These are phyloP conservation scores for Mycena floridula DNA, from an alignment of 768 basidiomycete genomes.

Conservation along the genomic window DNA sequence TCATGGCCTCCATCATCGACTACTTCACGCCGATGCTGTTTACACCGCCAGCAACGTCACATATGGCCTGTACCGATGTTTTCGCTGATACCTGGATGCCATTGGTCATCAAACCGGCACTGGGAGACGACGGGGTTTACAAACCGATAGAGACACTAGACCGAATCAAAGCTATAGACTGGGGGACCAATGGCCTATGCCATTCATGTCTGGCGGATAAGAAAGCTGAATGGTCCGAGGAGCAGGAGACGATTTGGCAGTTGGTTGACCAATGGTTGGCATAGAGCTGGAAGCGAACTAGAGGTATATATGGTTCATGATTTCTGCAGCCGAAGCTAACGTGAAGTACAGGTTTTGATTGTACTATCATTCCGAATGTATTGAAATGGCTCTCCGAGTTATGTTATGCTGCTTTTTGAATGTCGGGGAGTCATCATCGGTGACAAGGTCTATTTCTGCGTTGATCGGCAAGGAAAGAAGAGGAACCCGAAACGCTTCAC, in stretches of 20 bases:
- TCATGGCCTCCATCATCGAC: conserved; percentile 51
- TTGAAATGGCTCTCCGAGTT: too few species aligned
- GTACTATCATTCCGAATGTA: too few species aligned
- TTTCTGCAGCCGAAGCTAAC: too few species aligned
- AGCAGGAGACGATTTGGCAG: conserved; percentile 55
- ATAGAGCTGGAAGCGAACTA: too few species aligned
- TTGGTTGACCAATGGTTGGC: conserved; percentile 56
- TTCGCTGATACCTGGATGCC: conserved; percentile 71
- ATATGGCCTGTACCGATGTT: conserved; percentile 70
- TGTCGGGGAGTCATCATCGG: too few species aligned
- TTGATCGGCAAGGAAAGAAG: too few species aligned
- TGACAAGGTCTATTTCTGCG: too few species aligned
- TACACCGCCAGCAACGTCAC: conserved; percentile 60
- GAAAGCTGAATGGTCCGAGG: conserved; percentile 57
- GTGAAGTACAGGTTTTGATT: too few species aligned
- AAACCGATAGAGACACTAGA: conserved; percentile 70
- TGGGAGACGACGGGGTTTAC: conserved; percentile 56
- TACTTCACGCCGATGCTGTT: conserved; percentile 72
- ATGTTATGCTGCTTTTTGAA: too few species aligned
- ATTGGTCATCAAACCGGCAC: conserved; percentile 61
- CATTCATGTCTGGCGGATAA: conserved; percentile 51
- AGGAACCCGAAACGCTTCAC: too few species aligned
- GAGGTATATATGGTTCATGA: too few species aligned
- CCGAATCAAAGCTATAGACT: conserved; percentile 49
- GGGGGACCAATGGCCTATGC: conserved; percentile 56